These are phyloP conservation scores for Fistulinella cinereoalba DNA, from an alignment of 1,284 basidiomycete species.

Conservation along the genomic window DNA sequence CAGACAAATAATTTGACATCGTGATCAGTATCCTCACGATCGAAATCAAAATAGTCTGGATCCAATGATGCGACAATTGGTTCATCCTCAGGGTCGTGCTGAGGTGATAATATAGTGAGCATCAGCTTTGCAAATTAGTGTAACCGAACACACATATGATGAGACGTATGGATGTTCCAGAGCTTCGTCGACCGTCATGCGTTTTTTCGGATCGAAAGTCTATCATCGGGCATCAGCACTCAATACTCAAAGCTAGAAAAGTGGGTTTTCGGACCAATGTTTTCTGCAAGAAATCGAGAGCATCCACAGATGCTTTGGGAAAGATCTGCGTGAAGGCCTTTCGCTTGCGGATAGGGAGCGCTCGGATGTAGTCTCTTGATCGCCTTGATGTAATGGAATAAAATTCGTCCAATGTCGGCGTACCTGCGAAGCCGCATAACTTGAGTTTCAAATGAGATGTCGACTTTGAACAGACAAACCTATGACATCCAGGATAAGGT, in stretches of 20 bases:
- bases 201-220: slow-evolving; percentile 86
- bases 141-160: slow-evolving; percentile 48
- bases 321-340: slow-evolving; percentile 60
- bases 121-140: neutral
- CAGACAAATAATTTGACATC: neutral
- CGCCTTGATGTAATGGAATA: slow-evolving; percentile 82
- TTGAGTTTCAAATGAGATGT: slow-evolving; percentile 1
- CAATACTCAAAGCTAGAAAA: neutral
- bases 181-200: slow-evolving; percentile 83
- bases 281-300: slow-evolving; percentile 81
- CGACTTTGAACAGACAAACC: slow-evolving; percentile 40
- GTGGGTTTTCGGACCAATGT: slow-evolving; percentile 58
- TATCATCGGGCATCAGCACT: slow-evolving; percentile 19
- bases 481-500: slow-evolving; percentile 84
- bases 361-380: slow-evolving; percentile 82
- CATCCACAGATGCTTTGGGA: slow-evolving; percentile 68
- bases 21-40: slow-evolving; percentile 46
- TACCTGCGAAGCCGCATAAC: slow-evolving; percentile 42
- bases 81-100: slow-evolving; percentile 87
- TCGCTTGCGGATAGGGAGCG: slow-evolving; percentile 69
- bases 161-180: slow-evolving; percentile 74
- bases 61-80: slow-evolving; percentile 72
- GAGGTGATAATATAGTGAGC: slow-evolving; percentile 7
- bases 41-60: slow-evolving; percentile 85
- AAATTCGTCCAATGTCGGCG: slow-evolving; percentile 84